phyloP scores from a whole-genome alignment of 2,329 filamentous ascomycete species.

The Xylariales sp. region DNA sequence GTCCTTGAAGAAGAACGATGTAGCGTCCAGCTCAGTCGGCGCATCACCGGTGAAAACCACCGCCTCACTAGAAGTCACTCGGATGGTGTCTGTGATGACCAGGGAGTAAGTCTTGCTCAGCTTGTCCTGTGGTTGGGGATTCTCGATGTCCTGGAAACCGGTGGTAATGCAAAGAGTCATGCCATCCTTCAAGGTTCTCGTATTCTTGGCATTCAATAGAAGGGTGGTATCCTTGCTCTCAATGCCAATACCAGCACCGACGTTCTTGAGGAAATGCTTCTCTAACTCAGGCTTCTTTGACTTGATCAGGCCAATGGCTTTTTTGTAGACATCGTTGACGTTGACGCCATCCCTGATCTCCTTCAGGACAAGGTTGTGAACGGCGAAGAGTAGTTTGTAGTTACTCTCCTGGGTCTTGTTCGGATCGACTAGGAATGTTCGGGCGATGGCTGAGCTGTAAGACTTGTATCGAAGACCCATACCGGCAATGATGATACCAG shows the following conservation, averaged over 20 bases:
- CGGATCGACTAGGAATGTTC: slow-evolving; percentile 94
- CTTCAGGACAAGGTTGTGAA: slow-evolving; percentile 88
- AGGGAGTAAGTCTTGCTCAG: slow-evolving; percentile 85
- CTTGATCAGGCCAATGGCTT: slow-evolving; percentile 74
- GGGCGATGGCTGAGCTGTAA: slow-evolving; percentile 86
- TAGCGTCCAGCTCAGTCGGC: slow-evolving; percentile 84
- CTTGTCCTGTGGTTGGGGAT: slow-evolving; percentile 82
- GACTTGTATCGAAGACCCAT: slow-evolving; percentile 93
- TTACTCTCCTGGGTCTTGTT: slow-evolving; percentile 93
- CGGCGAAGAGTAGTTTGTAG: slow-evolving; percentile 80
- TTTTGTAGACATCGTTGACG: slow-evolving; percentile 87
- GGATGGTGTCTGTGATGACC: slow-evolving; percentile 87
- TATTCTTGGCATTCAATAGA: slow-evolving; percentile 81
- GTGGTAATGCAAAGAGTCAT: slow-evolving; percentile 94
- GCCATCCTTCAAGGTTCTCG: slow-evolving; percentile 79
- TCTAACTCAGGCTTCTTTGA: slow-evolving; percentile 93
- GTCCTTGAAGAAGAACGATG: slow-evolving; percentile 98
- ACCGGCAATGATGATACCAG: slow-evolving; percentile 88
- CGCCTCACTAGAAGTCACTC: slow-evolving; percentile 72
- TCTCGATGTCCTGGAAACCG: slow-evolving; percentile 84
- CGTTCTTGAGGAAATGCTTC: slow-evolving; percentile 89
- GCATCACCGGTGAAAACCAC: slow-evolving; percentile 93
- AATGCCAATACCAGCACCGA: slow-evolving; percentile 88
- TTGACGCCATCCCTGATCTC: slow-evolving; percentile 81
- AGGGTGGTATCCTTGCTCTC: slow-evolving; percentile 84